Conservation (phyloP, 1,284 basidiomycete genomes). For the Malassezia dermatis region DNA sequence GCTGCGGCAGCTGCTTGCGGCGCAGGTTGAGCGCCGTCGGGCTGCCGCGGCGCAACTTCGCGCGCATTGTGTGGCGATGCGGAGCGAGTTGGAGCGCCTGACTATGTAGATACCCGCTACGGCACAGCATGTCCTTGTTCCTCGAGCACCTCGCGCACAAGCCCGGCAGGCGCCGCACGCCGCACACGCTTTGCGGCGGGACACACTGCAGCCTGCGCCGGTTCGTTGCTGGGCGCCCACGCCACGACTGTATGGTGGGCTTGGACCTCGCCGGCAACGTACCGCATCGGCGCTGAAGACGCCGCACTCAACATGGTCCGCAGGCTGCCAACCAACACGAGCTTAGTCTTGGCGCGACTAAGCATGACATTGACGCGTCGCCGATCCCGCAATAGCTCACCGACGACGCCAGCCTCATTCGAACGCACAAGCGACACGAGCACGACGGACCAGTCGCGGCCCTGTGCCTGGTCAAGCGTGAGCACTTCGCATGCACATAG, state of each 20-base stretch:
- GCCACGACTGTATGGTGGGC: background rate
- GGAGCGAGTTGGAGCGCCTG: background rate
- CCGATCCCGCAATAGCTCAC: conserved; percentile 32
- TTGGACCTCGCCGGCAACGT: background rate
- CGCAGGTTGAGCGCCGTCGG: conserved; percentile 28
- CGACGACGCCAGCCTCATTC: conserved; percentile 13
- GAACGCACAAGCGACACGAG: conserved; percentile 36
- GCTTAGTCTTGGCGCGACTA: conserved; percentile 54
- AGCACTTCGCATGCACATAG: conserved; percentile 58
- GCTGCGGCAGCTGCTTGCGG: conserved; percentile 28
- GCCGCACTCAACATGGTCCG: conserved; percentile 19
- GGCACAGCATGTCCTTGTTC: background rate
- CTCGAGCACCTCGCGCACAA: conserved; percentile 1
- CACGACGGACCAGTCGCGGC: conserved; percentile 59
- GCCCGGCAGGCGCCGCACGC: background rate
- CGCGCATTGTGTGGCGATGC: conserved; percentile 17
- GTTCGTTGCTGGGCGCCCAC: background rate
- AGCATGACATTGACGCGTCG: conserved; percentile 37
- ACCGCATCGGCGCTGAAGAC: conserved; percentile 9
- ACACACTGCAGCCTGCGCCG: background rate
- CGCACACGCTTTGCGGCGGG: background rate
- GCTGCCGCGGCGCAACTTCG: conserved; percentile 22
- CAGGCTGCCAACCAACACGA: conserved; percentile 29
- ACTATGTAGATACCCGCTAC: background rate
- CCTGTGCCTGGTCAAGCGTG: conserved; percentile 89